These are phyloP conservation scores for Stephanocyclus meneghinianus DNA, from an alignment of 352 stramenopile species.

Conservation along the genomic window DNA sequence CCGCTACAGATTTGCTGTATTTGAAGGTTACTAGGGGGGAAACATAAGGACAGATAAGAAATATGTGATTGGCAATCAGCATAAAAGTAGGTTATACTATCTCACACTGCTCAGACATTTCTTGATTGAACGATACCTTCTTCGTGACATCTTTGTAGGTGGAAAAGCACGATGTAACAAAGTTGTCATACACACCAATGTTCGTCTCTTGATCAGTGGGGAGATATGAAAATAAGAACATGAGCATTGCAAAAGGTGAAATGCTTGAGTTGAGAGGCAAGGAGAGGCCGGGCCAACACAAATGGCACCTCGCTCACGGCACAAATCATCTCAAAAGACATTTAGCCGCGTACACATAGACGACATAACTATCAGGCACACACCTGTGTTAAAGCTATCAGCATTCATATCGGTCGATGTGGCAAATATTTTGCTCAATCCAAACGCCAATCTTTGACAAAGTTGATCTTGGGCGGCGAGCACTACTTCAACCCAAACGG, in stretches of 20 bases:
- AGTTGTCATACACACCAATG: slow-evolving; percentile 44
- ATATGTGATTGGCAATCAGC: background rate
- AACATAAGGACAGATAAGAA: background rate
- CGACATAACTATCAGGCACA: background rate
- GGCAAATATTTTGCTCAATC: slow-evolving; percentile 69
- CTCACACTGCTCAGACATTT: slow-evolving; percentile 31
- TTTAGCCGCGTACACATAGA: too few relatives aligned
- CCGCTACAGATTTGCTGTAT: slow-evolving; percentile 10
- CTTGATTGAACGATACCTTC: slow-evolving; percentile 55
- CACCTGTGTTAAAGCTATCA: slow-evolving; percentile 15
- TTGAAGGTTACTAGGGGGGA: slow-evolving; percentile 7
- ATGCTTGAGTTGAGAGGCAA: too few relatives aligned
- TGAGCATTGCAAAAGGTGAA: too few relatives aligned
- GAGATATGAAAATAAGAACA: too few relatives aligned
- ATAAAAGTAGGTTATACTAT: background rate
- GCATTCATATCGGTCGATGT: slow-evolving; percentile 31
- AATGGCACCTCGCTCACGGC: too few relatives aligned
- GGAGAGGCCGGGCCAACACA: too few relatives aligned
- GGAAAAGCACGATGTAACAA: slow-evolving; percentile 45
- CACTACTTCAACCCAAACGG: slow-evolving; percentile 40
- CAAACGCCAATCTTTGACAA: slow-evolving; percentile 68
- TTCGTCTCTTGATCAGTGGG: slow-evolving; percentile 18
- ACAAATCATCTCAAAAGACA: too few relatives aligned
- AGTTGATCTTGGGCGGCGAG: slow-evolving; percentile 61
- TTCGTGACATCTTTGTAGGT: slow-evolving; percentile 59